Percentiles rank a stretch among this genome's conserved stretches.
Evolutionary conservation across 2,329 filamentous ascomycete genomes (phyloP).

Genomic region (Venturia asperata): DNA sequence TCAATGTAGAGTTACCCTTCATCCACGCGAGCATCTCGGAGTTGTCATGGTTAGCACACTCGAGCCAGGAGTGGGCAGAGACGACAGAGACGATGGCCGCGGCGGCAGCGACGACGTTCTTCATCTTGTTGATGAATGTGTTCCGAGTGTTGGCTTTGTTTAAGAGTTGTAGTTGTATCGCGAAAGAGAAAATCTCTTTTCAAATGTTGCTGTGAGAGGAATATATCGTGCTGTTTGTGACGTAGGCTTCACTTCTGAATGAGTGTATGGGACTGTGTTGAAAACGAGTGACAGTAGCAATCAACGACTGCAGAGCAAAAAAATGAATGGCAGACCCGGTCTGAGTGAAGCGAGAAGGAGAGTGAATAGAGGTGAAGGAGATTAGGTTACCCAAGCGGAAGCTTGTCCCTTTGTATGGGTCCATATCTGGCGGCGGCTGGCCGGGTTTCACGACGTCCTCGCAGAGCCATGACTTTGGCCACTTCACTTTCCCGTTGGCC

Average conservation of each 20-base stretch:
- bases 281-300: constrained; percentile 7
- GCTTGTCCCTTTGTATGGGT: constrained; percentile 9
- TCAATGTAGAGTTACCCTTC: constrained; percentile 23
- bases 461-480: constrained; percentile 1
- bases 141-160: neutral
- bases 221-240: constrained; percentile 3
- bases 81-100: constrained; percentile 17
- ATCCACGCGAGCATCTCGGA: constrained; percentile 24
- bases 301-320: neutral
- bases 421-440: constrained; percentile 2
- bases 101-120: constrained; percentile 14
- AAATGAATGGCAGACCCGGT: constrained; percentile 14
- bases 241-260: constrained; percentile 11
- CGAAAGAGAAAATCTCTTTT: neutral
- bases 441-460: neutral
- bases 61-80: constrained; percentile 27
- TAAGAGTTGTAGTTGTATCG: neutral
- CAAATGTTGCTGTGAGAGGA: neutral
- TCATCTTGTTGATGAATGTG: constrained; percentile 12
- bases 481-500: constrained; percentile 1
- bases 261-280: constrained; percentile 7
- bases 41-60: constrained; percentile 27
- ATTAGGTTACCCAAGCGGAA: constrained; percentile 9
- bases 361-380: constrained; percentile 2
- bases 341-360: constrained; percentile 3